Evolutionary conservation across 2,329 filamentous ascomycete genomes (phyloP).

Genomic region (Pseudogymnoascus sp.): DNA sequence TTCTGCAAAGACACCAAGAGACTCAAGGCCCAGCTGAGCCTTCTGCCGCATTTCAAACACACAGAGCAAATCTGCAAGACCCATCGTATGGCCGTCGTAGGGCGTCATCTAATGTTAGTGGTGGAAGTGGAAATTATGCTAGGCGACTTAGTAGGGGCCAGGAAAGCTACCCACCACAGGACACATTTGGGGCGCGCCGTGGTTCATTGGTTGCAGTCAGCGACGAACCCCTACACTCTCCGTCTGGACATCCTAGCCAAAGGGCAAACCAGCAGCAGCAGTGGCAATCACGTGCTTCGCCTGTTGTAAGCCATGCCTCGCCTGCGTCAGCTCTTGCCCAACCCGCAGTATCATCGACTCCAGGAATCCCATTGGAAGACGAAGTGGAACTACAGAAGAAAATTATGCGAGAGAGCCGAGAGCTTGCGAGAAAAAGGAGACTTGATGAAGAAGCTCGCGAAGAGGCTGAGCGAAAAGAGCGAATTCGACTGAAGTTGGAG

Average conservation of each 20-base stretch:
- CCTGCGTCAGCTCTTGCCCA: constrained; percentile 31
- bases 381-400: constrained; percentile 61
- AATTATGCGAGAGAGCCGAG: constrained; percentile 66
- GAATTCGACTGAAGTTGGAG: constrained; percentile 66
- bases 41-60: constrained; percentile 79
- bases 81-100: constrained; percentile 67
- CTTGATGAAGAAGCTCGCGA: constrained; percentile 64
- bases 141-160: constrained; percentile 30
- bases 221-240: constrained; percentile 40
- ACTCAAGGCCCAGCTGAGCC: constrained; percentile 67
- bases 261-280: constrained; percentile 26
- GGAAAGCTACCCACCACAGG: constrained; percentile 27
- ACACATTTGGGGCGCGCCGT: constrained; percentile 39
- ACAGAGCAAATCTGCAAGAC: constrained; percentile 59
- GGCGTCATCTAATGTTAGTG: constrained; percentile 86
- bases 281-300: constrained; percentile 36
- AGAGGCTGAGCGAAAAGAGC: constrained; percentile 64
- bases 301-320: constrained; percentile 29
- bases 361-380: constrained; percentile 37
- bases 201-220: constrained; percentile 44
- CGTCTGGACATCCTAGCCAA: constrained; percentile 26
- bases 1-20: constrained; percentile 69
- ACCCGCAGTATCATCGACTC: constrained; percentile 20
- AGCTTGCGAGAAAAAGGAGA: constrained; percentile 61
- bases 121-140: constrained; percentile 67